A percentile compares a stretch with the other conserved stretches of the same genome.
These are phyloP conservation scores for Phytophthora niederhauseri DNA, from an alignment of 352 stramenopile species.

Conservation along the genomic window DNA sequence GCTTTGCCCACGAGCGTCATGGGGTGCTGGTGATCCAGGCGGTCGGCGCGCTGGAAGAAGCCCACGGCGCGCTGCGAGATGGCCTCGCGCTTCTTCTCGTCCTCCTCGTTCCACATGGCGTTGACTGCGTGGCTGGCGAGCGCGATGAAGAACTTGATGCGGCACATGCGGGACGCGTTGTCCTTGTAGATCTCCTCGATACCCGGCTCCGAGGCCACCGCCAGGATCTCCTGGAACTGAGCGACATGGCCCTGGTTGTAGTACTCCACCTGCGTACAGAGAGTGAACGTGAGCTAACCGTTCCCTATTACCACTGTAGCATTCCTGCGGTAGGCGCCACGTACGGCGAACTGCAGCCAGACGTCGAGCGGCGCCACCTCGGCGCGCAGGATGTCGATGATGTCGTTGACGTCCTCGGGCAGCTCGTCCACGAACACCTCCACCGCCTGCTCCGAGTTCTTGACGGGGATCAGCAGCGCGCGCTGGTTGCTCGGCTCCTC, in stretches of 20 bases:
- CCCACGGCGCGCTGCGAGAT: conserved; percentile 82
- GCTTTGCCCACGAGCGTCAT: conserved; percentile 93
- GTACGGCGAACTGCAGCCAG: conserved; percentile 91
- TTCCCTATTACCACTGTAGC: neutral
- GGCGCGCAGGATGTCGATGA: conserved; percentile 91
- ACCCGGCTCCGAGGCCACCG: conserved; percentile 76
- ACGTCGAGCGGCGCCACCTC: conserved; percentile 92
- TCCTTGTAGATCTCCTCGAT: conserved; percentile 92
- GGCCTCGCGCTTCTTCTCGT: conserved; percentile 86
- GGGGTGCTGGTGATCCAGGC: conserved; percentile 89
- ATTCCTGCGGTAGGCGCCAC: conserved; percentile 7
- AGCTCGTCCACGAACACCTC: conserved; percentile 92
- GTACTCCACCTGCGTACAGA: conserved; percentile 79
- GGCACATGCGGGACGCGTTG: conserved; percentile 79
- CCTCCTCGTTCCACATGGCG: conserved; percentile 90
- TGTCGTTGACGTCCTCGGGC: conserved; percentile 90
- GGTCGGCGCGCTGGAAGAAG: conserved; percentile 88
- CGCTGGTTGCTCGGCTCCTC: conserved; percentile 51
- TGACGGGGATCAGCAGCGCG: conserved; percentile 90
- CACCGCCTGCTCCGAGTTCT: conserved; percentile 90
- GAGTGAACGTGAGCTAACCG: neutral
- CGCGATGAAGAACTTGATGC: conserved; percentile 92
- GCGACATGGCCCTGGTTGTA: conserved; percentile 84
- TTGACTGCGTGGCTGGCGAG: conserved; percentile 87
- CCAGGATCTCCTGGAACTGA: conserved; percentile 89